Evolutionary conservation across 495 filamentous ascomycete genomes (phyloP), one percentile per base, ranked within the genome.

Genomic region (Xylaria longipes): DNA sequence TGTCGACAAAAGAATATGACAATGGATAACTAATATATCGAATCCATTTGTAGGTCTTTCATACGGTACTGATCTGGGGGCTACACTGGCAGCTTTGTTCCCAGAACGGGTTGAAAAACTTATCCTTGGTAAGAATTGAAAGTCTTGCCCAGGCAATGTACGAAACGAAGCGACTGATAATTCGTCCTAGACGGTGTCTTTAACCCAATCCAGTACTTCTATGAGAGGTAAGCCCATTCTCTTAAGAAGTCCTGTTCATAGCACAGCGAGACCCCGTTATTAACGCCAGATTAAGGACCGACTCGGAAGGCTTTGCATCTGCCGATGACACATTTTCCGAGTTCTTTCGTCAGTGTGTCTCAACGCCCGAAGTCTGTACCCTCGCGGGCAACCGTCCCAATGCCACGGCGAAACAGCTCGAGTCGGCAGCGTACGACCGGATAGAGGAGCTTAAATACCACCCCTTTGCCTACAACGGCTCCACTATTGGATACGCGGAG

Each of bases 51-150:
- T 17, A 81, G 82, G 84, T 3, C 76, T 82, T 56, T 84, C 82
- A 7, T 86, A 86, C 57, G 82, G 84, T 14, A 85, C 83, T 0
- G 78, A 76, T 1, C 72, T 86, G 3, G 84, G 84, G 8, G 81
- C 77, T 7, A 83, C 80, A 6, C 68, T 79, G 9, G 82, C 80
- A 22, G 79, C 81, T 64, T 82, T 86, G 80, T 86, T 84, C 69
- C 84, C 84, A 1, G 82, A 84, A 7, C 76, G 80, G n/a, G 65
- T 85, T n/a, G 82, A 80, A 41, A 76, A 75, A 67, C 68, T 85
- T 54, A 73, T 86, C 27, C 61, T 86, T 9, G 68, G 68, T 70
- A 70, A 62, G 68, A 8, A 61, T 7, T 7, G 8, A 22, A 5
- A 22, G 3, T 1, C 17, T 29, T 6, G 12, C 15, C 14, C 20